Percentiles rank a stretch among this genome's conserved stretches.
Conservation (phyloP, 2,329 filamentous ascomycete species). For the Pyrenochaeta sp. region DNA sequence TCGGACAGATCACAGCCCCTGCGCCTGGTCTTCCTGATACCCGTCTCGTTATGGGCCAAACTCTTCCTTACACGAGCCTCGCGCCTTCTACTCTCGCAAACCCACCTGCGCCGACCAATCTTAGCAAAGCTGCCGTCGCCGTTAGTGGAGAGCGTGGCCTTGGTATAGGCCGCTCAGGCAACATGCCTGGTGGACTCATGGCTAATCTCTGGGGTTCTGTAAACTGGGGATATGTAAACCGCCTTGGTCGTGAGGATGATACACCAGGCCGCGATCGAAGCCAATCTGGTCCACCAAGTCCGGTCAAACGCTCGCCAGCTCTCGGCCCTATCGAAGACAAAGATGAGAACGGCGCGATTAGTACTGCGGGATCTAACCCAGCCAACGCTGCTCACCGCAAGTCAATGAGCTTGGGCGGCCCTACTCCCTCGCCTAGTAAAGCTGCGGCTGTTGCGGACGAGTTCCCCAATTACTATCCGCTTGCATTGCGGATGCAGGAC, state of each 20-base stretch:
- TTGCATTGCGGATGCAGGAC: conserved; percentile 83
- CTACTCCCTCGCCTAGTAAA: conserved; percentile 21
- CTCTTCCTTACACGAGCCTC: conserved; percentile 68
- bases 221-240: conserved; percentile 76
- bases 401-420: conserved; percentile 62
- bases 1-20: conserved; percentile 57
- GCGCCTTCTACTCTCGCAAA: conserved; percentile 84
- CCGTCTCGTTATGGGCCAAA: conserved; percentile 48
- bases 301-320: conserved; percentile 29
- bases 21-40: conserved; percentile 47
- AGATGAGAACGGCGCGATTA: conserved; percentile 4
- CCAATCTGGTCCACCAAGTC: conserved; percentile 45
- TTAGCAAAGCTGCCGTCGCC: conserved; percentile 85
- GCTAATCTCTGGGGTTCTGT: conserved; percentile 94
- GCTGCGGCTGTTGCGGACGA: conserved; percentile 53
- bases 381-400: conserved; percentile 57
- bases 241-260: conserved; percentile 63
- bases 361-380: conserved; percentile 21
- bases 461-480: conserved; percentile 79
- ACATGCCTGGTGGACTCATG: conserved; percentile 83
- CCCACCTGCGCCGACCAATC: conserved; percentile 81
- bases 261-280: conserved; percentile 39
- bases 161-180: conserved; percentile 66
- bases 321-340: conserved; percentile 30
- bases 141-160: conserved; percentile 79